These are phyloP conservation scores for Lumnitzera racemosa DNA, from an alignment of 345 rosid species.

Conservation along the genomic window DNA sequence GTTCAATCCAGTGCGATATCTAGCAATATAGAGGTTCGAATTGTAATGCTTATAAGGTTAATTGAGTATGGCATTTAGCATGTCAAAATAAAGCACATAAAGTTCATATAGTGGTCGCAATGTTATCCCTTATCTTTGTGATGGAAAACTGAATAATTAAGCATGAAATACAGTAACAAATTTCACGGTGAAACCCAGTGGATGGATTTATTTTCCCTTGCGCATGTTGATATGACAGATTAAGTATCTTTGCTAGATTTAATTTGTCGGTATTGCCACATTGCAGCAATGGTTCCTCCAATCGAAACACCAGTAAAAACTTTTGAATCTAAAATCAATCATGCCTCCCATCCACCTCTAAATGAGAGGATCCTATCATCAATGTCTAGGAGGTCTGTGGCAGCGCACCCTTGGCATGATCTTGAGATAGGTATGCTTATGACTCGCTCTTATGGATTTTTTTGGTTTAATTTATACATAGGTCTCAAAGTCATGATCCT, in stretches of 20 bases:
- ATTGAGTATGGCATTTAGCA: too few relatives aligned
- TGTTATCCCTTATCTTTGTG: not conserved
- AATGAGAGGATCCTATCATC: constrained; percentile 52
- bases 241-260: not conserved
- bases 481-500: constrained; percentile 1
- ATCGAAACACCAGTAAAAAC: constrained; percentile 9
- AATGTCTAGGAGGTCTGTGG: constrained; percentile 40
- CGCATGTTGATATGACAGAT: not conserved
- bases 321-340: constrained; percentile 3
- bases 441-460: not conserved
- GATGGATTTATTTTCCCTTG: constrained; percentile 1
- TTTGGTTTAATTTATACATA: not conserved
- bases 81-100: too few relatives aligned
- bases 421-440: constrained; percentile 37
- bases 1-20: too few relatives aligned
- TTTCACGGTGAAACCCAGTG: not conserved
- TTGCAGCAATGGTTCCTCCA: constrained; percentile 19
- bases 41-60: too few relatives aligned
- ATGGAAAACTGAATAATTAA: not conserved
- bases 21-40: too few relatives aligned
- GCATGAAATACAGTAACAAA: not conserved
- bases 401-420: constrained; percentile 61
- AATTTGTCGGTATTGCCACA: not conserved
- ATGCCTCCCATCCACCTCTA: constrained; percentile 21
- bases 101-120: too few relatives aligned